Evolutionary conservation across 805 yeast species (phyloP).

Genomic region (Pichia californica): DNA sequence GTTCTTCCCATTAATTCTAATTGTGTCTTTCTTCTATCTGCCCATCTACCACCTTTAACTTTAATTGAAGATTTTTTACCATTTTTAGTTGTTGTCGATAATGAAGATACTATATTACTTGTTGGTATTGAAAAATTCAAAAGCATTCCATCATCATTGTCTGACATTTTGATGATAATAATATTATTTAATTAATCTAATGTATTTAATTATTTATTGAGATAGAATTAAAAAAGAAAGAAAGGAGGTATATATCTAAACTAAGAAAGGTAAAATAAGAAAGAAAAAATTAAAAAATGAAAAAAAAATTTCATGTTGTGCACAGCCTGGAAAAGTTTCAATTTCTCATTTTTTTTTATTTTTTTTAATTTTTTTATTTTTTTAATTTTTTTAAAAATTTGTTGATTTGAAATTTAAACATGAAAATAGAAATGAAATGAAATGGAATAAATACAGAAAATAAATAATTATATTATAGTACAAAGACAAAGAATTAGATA

Average conservation of each 20-base stretch:
- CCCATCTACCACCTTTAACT: constrained; percentile 75
- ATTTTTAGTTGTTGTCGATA: constrained; percentile 16
- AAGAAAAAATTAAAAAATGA: background rate
- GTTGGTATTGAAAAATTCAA: constrained; percentile 54
- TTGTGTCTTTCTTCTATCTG: constrained; percentile 63
- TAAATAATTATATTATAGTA: too few species aligned
- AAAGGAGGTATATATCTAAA: background rate
- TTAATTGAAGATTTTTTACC: constrained; percentile 21
- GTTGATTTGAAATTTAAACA: too few species aligned
- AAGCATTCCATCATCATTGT: constrained; percentile 52
- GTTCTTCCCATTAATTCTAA: constrained; percentile 42
- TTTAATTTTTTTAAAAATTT: too few species aligned
- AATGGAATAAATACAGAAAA: background rate
- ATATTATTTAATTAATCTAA: too few species aligned
- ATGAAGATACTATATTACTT: constrained; percentile 15
- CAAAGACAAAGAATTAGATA: too few species aligned
- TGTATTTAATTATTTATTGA: too few species aligned
- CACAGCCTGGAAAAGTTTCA: too few species aligned
- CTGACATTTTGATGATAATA: constrained; percentile 16
- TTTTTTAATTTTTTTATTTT: background rate
- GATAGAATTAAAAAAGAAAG: too few species aligned
- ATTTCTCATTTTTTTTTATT: too few species aligned
- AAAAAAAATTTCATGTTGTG: background rate
- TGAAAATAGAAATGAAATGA: too few species aligned
- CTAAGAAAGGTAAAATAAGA: background rate